Conservation (phyloP, 202 grass and related monocot genomes). For the Zizania palustris region DNA sequence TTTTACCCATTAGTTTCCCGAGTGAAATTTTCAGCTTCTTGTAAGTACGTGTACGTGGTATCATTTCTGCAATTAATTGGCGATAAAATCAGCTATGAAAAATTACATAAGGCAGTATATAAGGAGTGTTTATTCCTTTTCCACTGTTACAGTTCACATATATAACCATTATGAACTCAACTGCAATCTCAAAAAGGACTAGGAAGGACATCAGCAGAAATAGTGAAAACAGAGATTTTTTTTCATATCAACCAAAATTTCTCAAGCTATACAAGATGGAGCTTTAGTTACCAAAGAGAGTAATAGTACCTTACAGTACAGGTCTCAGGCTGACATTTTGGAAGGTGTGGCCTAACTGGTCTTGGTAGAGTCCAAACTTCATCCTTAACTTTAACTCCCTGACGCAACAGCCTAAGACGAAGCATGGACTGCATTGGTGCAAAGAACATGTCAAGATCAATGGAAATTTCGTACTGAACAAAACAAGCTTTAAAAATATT, state of each 20-base stretch:
- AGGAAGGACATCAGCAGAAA: constrained; percentile 17
- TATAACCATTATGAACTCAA: constrained; percentile 6
- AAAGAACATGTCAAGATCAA: constrained; percentile 31
- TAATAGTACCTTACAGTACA: constrained; percentile 57
- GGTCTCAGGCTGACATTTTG: constrained; percentile 42
- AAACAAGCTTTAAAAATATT: constrained; percentile 15
- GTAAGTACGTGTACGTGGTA: constrained; percentile 10
- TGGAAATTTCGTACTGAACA: constrained; percentile 2
- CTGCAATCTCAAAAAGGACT: constrained; percentile 11
- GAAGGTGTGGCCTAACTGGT: constrained; percentile 46
- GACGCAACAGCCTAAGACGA: constrained; percentile 63
- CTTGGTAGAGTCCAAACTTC: constrained; percentile 47
- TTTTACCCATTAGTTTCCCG: constrained; percentile 48
- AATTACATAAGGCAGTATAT: neutral
- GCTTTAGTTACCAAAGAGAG: neutral
- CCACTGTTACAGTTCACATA: constrained; percentile 3
- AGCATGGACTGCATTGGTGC: constrained; percentile 78
- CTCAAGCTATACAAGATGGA: neutral
- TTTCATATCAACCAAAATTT: neutral
- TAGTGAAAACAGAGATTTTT: neutral
- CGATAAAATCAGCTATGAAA: constrained; percentile 15
- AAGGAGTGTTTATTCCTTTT: neutral
- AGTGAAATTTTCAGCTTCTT: constrained; percentile 34
- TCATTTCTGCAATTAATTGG: constrained; percentile 45
- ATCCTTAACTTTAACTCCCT: constrained; percentile 57